Base-by-base conservation (phyloP, 2,329 filamentous ascomycete genomes). In the Raffaelea arxii region DNA sequence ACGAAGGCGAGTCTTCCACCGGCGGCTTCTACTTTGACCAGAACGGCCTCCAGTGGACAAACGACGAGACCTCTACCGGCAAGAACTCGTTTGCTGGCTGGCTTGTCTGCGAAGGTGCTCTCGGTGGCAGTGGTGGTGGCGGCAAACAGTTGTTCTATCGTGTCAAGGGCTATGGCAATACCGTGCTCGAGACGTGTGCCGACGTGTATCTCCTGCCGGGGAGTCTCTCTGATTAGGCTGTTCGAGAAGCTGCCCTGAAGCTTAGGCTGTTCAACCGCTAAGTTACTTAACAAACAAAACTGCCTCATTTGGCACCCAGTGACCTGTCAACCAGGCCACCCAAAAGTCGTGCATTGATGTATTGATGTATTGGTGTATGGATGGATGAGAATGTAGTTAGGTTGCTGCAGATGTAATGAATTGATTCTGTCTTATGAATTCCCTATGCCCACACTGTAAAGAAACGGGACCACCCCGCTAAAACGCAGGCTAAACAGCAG, bases 71-170 rank as follows among this genome's bases (percentile, higher is more conserved):
- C 11, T 5, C n/a, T n/a, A n/a, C 36, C 16, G 21, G 16, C n/a
- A 24, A 37, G 6, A 23, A 4, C 23, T 23, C 18, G 22, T 40
- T 46, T 25, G 36, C 14, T 23, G 36, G 25, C 6, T 41, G 44
- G 43, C 19, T 37, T 46, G 36, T 16, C 9, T 6, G 14, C 9
- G 4, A 18, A 24, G 19, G 36, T 14, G 11, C 14, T 37, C 25
- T 19, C 22, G 25, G 11, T 30, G n/a, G 23, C 30, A 25, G 10
- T 6, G 3, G 18, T 18, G 32, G 23, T 46, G 44, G 36, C 38
- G 44, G 44, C 23, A 46, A 12, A 19, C 44, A 46, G 36, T 37
- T 46, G 10, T 46, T 46, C 44, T 46, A 37, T 27, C 16, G 44
- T 2, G 36, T 41, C 3, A 35, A 41, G 23, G 36, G 25, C 6